phyloP scores from a whole-genome alignment of 2,329 filamentous ascomycete species.

The Microdochium nivale region DNA sequence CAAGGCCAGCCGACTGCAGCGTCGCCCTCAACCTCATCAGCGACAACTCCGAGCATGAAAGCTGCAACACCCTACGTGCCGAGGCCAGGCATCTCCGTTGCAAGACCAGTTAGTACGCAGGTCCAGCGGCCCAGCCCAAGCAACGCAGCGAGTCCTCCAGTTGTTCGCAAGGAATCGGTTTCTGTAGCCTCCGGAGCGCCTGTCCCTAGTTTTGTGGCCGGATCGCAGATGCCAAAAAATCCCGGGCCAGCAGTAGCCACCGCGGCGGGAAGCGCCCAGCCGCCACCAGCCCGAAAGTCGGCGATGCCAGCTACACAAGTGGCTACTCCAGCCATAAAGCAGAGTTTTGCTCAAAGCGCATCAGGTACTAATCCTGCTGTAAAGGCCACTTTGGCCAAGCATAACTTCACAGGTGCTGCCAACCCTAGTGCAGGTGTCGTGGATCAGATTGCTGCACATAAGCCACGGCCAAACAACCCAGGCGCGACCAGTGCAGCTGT shows the following conservation, averaged over 20 bases:
- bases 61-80: not conserved
- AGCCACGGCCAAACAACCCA: not conserved
- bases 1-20: not conserved
- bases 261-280: not conserved
- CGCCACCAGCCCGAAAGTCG: not conserved
- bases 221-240: not conserved
- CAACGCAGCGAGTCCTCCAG: not conserved
- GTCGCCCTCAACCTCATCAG: conserved; percentile 6
- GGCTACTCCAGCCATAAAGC: not conserved
- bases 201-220: not conserved
- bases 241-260: not conserved
- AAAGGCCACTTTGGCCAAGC: not conserved
- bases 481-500: not conserved
- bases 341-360: not conserved
- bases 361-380: not conserved
- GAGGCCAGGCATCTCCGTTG: conserved; percentile 3
- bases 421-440: not conserved
- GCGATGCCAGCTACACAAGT: not conserved
- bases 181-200: not conserved
- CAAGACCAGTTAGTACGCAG: conserved; percentile 4
- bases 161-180: not conserved
- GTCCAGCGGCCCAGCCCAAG: conserved; percentile 2
- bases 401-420: not conserved
- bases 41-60: conserved; percentile 4
- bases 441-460: not conserved